Base-by-base conservation (phyloP, 108 stramenopile species). In the Cyclotella distinguenda region DNA sequence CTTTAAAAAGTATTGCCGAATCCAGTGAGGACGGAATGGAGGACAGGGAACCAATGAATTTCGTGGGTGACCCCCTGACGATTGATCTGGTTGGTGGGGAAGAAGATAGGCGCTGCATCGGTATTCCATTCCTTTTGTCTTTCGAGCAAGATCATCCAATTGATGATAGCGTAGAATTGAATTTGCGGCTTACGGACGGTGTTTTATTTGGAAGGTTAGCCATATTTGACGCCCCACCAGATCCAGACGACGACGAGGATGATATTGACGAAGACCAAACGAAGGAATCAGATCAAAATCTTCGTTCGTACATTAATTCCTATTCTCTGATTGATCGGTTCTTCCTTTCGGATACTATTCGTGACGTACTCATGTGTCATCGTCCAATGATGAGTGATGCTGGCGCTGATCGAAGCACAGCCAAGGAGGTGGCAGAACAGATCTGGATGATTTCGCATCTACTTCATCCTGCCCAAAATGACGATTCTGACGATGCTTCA, bases 201-300 rank as follows among this genome's bases (percentile, higher is more conserved):
- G 70, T 87, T 21, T 64, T 93, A 13, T 88, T 87, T 69, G 91
- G 91, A 19, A 77, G 91, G n/a, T 81, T 93, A 35, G 85, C 88
- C 7, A 88, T 93, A 63, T 93, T 93, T 70, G 91, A 87, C 26
- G 77, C 82, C 0, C 82, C 85, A 12, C 74, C 79, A 2, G 74
- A 76, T 45, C 65, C 73, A 31, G 68, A 69, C 4, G 78, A 84
- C 1, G 82, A 84, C 1, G 82, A 80, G 9, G 82, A 82, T 15
- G 87, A 88, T 1, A 84, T 81, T 15, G 83, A 78, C 2, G 85
- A 70, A 0, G 71, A 70, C 25, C 80, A 70, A 1, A 64, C 21
- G 0, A 64, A 61, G 19, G 67, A 72, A 15, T 58, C 60, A 19
- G 89, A 88, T 70, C 87, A 81, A 78, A 80, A 84, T 22, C 51